These are phyloP conservation scores for Senna siamea DNA, from an alignment of 306 rosid genomes.

Conservation along the genomic window DNA sequence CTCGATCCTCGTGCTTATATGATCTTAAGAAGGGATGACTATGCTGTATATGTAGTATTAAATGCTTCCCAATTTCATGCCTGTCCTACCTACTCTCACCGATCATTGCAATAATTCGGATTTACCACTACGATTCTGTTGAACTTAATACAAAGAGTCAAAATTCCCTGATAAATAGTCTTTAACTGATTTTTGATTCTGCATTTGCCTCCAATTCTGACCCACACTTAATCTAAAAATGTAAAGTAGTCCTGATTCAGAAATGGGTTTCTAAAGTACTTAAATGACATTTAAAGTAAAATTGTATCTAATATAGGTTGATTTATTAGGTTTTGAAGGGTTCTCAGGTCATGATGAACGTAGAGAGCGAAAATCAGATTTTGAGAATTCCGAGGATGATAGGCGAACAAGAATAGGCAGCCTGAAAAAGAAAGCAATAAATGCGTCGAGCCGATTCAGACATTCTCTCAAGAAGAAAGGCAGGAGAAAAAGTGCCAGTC, in stretches of 20 bases:
- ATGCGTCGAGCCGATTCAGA: constrained; percentile 82
- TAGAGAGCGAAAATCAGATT: constrained; percentile 74
- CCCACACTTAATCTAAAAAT: neutral
- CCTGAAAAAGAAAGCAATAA: constrained; percentile 79
- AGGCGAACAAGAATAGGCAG: constrained; percentile 69
- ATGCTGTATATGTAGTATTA: neutral
- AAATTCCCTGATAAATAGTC: neutral
- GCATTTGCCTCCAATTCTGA: constrained; percentile 17
- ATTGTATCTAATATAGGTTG: constrained; percentile 16
- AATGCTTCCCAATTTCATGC: neutral
- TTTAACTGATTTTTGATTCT: neutral
- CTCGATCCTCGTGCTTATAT: neutral
- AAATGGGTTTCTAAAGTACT: neutral
- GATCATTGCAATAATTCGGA: constrained; percentile 6
- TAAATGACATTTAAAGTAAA: neutral
- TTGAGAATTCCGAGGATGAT: constrained; percentile 82
- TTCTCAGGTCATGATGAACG: constrained; percentile 66
- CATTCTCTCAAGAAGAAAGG: constrained; percentile 79
- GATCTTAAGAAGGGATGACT: neutral
- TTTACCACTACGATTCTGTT: neutral
- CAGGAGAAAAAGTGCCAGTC: constrained; percentile 50
- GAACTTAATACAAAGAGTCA: neutral
- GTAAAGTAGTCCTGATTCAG: neutral
- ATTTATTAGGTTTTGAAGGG: constrained; percentile 76
- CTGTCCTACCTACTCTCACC: neutral